Conservation (phyloP, 1,284 basidiomycete genomes). For the Coniferiporia sulphurascens region DNA sequence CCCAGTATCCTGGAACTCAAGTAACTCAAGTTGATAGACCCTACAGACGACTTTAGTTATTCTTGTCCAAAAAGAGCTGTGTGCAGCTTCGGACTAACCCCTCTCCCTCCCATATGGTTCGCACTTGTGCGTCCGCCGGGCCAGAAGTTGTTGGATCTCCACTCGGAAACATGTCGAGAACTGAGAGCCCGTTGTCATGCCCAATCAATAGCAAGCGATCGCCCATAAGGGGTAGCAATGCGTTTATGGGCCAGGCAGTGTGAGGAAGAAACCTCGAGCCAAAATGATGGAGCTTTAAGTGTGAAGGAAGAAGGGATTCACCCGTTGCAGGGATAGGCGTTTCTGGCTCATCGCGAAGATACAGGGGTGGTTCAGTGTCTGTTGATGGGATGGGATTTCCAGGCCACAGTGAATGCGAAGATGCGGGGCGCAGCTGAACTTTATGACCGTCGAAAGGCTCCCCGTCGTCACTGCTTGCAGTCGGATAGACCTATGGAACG, state of each 20-base stretch:
- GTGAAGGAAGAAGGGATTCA: conserved; percentile 50
- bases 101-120: conserved; percentile 70
- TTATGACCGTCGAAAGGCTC: conserved; percentile 4
- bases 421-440: neutral
- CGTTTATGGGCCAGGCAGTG: conserved; percentile 62
- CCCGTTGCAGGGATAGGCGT: conserved; percentile 42
- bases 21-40: conserved; percentile 67
- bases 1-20: conserved; percentile 60
- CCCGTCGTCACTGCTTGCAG: neutral
- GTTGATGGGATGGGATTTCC: conserved; percentile 6
- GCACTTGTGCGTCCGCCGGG: conserved; percentile 62
- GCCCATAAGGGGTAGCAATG: conserved; percentile 61
- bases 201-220: conserved; percentile 66
- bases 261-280: conserved; percentile 83
- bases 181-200: conserved; percentile 70
- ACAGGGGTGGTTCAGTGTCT: conserved; percentile 9
- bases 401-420: conserved; percentile 5
- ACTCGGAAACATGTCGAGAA: conserved; percentile 72
- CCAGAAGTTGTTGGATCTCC: conserved; percentile 39
- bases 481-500: neutral
- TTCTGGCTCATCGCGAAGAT: conserved; percentile 8
- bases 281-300: conserved; percentile 65
- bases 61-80: neutral
- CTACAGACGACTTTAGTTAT: conserved; percentile 32
- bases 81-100: conserved; percentile 40